phyloP scores from a whole-genome alignment of 768 basidiomycete genomes.

The Pholiota molesta region DNA sequence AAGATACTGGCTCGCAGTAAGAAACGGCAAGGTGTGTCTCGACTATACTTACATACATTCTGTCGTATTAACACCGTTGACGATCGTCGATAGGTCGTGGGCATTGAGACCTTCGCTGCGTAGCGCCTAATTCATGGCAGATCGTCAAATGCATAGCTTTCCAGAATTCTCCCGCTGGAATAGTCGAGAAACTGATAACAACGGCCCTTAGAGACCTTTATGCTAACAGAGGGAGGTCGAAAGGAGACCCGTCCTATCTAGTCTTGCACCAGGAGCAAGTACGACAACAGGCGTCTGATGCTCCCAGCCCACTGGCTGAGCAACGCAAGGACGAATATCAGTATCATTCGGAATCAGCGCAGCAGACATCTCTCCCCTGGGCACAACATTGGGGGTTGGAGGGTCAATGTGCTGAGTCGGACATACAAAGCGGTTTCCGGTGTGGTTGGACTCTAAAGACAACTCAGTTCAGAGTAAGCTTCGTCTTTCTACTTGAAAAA shows the following conservation, averaged over 20 bases:
- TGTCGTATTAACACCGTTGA: neutral
- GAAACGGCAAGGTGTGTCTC: neutral
- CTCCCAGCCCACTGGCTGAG: neutral
- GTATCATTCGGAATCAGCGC: conserved; percentile 6
- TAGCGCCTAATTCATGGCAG: conserved; percentile 3
- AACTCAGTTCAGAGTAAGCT: neutral
- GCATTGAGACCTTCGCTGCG: conserved; percentile 1
- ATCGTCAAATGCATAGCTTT: conserved; percentile 7
- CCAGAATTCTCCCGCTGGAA: neutral
- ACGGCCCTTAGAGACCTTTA: conserved; percentile 1
- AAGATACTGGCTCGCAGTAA: conserved; percentile 6
- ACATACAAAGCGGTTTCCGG: conserved; percentile 10
- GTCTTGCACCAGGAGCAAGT: neutral
- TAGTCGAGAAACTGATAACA: neutral
- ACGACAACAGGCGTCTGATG: neutral
- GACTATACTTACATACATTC: neutral
- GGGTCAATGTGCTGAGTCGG: conserved; percentile 3
- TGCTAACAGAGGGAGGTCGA: neutral
- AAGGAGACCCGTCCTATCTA: neutral
- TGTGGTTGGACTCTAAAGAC: neutral
- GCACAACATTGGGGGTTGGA: conserved; percentile 9
- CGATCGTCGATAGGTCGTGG: neutral
- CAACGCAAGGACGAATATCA: neutral
- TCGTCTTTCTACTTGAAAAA: neutral
- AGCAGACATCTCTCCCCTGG: conserved; percentile 5